phyloP scores from a whole-genome alignment of 2,329 filamentous ascomycete species.

The Fusarium solani-melongenae region DNA sequence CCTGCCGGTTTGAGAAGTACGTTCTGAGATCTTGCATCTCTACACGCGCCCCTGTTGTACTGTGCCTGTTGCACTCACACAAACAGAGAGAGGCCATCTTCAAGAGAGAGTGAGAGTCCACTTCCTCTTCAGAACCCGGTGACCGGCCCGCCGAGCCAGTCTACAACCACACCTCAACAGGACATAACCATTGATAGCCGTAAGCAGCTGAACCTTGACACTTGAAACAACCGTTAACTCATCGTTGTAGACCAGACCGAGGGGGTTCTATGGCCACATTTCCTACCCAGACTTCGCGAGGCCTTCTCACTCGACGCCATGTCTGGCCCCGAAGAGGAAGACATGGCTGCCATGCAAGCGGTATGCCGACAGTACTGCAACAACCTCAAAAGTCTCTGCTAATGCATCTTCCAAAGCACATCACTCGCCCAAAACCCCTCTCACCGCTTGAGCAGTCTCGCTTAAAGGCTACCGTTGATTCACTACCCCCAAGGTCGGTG shows the following conservation, averaged over 20 bases:
- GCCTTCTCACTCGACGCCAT: slow-evolving; percentile 44
- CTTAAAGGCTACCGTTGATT: slow-evolving; percentile 34
- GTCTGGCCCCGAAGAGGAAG: slow-evolving; percentile 25
- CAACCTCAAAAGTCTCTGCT: neutral
- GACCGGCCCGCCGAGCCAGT: neutral
- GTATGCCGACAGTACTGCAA: neutral
- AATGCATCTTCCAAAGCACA: slow-evolving; percentile 5
- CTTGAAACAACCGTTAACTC: neutral
- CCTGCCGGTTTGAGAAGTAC: slow-evolving; percentile 35
- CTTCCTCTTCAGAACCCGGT: neutral
- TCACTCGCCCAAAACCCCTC: slow-evolving; percentile 17
- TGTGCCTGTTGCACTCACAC: neutral
- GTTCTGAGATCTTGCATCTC: neutral
- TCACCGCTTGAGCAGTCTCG: slow-evolving; percentile 32
- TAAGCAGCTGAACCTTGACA: neutral
- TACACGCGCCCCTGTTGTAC: neutral
- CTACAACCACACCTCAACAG: slow-evolving; percentile 10
- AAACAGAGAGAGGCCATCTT: slow-evolving; percentile 13
- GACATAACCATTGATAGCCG: slow-evolving; percentile 29
- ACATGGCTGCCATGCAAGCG: slow-evolving; percentile 34
- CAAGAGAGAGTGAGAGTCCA: neutral
- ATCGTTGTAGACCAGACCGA: slow-evolving; percentile 31
- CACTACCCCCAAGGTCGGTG: slow-evolving; percentile 41
- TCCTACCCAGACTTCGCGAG: slow-evolving; percentile 40
- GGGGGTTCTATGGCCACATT: slow-evolving; percentile 43